Conservation (phyloP, 2,329 filamentous ascomycete genomes). For the Aspergillus sp. region DNA sequence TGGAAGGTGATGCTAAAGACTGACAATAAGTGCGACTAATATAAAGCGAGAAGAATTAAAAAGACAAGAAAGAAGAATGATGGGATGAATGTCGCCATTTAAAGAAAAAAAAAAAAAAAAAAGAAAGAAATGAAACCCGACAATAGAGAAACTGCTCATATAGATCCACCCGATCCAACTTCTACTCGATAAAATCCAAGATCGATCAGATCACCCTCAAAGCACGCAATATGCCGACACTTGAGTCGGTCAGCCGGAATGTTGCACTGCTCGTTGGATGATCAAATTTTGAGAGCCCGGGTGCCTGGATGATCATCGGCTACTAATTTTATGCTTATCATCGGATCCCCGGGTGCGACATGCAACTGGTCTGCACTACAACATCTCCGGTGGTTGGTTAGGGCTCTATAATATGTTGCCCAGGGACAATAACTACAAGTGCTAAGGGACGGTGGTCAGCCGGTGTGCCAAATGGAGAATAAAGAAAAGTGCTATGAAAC, state of each 20-base stretch:
- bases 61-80: not conserved
- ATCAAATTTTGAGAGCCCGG: not conserved
- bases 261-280: not conserved
- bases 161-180: not conserved
- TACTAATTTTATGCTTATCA: constrained; percentile 8
- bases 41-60: not conserved
- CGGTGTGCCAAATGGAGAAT: not conserved
- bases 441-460: not conserved
- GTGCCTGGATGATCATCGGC: constrained; percentile 3
- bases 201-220: constrained; percentile 13
- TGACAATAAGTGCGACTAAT: not conserved
- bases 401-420: not conserved
- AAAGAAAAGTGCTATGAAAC: not conserved
- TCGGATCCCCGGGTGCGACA: not conserved
- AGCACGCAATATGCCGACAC: constrained; percentile 26
- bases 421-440: not conserved
- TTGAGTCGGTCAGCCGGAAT: constrained; percentile 1
- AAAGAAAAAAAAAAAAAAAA: not conserved
- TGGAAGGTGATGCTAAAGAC: too few species aligned
- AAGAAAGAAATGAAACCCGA: not conserved
- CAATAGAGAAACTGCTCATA: constrained; percentile 3
- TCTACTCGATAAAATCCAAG: constrained; percentile 1
- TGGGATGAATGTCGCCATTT: not conserved
- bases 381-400: not conserved
- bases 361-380: not conserved